Conservation (phyloP, 2,329 filamentous ascomycete species). For the Sporothrix brunneoviolacea region DNA sequence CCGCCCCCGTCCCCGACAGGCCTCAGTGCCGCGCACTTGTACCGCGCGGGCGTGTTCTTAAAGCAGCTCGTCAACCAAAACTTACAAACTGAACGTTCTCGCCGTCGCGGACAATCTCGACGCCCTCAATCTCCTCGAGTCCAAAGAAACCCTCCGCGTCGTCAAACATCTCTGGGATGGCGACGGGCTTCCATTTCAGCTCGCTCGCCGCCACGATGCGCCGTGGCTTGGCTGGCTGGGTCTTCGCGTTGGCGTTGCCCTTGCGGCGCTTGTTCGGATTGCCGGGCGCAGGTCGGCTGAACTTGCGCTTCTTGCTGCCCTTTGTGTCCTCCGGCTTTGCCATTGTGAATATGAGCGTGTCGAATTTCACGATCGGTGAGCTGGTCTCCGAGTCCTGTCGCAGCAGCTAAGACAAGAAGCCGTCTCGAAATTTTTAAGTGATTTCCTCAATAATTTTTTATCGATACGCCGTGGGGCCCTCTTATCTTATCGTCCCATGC, state of each 20-base stretch:
- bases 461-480: background rate
- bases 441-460: background rate
- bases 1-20: slow-evolving; percentile 76
- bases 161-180: slow-evolving; percentile 70
- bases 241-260: background rate
- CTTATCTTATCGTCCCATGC: background rate
- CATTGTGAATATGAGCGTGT: background rate
- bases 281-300: background rate
- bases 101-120: slow-evolving; percentile 70
- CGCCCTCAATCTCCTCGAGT: slow-evolving; percentile 83
- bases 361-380: too few relatives aligned
- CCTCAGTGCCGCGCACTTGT: slow-evolving; percentile 62
- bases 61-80: slow-evolving; percentile 80
- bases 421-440: too few relatives aligned
- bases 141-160: slow-evolving; percentile 93
- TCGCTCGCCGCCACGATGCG: slow-evolving; percentile 39
- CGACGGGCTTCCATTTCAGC: slow-evolving; percentile 50
- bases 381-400: too few relatives aligned
- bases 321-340: background rate
- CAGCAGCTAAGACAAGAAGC: too few relatives aligned
- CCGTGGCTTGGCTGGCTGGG: slow-evolving; percentile 28
- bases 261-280: slow-evolving; percentile 11
- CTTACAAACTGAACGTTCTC: slow-evolving; percentile 51
- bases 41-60: slow-evolving; percentile 66
- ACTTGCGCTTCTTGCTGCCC: slow-evolving; percentile 7